Percentiles rank a stretch among this genome's conserved stretches.
phyloP scores from a whole-genome alignment of 2,329 filamentous ascomycete genomes.

The Colletotrichum phormii region DNA sequence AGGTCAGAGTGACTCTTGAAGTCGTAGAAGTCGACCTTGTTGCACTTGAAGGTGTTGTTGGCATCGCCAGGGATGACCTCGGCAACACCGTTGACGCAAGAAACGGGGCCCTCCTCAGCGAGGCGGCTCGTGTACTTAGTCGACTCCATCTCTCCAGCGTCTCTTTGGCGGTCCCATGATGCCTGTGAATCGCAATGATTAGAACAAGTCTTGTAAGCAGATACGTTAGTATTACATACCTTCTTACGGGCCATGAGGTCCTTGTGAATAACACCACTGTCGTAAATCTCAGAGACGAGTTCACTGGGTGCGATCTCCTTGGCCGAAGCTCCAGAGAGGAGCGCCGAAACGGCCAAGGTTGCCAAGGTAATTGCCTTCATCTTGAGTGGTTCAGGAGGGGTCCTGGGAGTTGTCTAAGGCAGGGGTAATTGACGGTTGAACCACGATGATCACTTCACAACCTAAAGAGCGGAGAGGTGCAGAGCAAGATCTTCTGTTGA shows the following conservation, averaged over 20 bases:
- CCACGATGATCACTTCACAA: conserved; percentile 16
- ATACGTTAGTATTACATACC: not conserved
- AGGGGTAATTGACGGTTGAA: conserved; percentile 16
- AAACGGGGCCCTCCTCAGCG: conserved; percentile 31
- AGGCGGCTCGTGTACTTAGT: conserved; percentile 30
- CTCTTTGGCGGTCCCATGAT: conserved; percentile 35
- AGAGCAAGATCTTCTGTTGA: not conserved
- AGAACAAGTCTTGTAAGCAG: not conserved
- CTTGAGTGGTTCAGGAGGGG: conserved; percentile 15
- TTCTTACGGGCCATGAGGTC: conserved; percentile 39
- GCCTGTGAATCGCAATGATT: not conserved
- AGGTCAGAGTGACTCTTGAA: conserved; percentile 64
- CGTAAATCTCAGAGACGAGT: conserved; percentile 37
- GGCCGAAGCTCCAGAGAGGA: conserved; percentile 33
- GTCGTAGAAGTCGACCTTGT: conserved; percentile 54
- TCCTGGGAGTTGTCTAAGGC: conserved; percentile 3
- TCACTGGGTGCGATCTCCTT: conserved; percentile 39
- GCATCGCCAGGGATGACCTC: conserved; percentile 36
- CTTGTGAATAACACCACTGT: conserved; percentile 38
- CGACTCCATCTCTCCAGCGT: conserved; percentile 35
- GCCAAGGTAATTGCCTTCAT: conserved; percentile 35
- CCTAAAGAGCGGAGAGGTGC: conserved; percentile 13
- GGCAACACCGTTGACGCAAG: conserved; percentile 36
- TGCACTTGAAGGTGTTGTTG: conserved; percentile 38
- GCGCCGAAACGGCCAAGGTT: conserved; percentile 29